A percentile compares a stretch with the other conserved stretches of the same genome.
Conservation (phyloP, 2,329 filamentous ascomycete species). For the Neopestalotiopsis sp. region DNA sequence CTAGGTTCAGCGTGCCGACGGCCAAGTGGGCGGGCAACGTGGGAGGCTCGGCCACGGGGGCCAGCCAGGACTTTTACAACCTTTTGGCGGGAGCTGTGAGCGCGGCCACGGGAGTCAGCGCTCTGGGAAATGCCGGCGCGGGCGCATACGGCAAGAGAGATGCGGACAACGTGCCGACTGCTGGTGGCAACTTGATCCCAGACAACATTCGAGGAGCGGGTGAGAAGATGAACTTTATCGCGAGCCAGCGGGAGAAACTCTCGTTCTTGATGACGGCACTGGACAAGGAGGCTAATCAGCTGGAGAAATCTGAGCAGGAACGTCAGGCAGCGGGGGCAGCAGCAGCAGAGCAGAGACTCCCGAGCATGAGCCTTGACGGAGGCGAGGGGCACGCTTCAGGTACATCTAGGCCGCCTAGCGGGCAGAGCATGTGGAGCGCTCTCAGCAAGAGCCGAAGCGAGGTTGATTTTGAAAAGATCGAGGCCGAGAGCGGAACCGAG, state of each 20-base stretch:
- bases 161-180: slow-evolving; percentile 54
- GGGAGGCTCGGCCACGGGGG: slow-evolving; percentile 45
- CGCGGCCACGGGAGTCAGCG: slow-evolving; percentile 57
- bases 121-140: slow-evolving; percentile 35
- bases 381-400: slow-evolving; percentile 35
- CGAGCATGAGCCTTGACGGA: slow-evolving; percentile 37
- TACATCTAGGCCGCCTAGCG: slow-evolving; percentile 51
- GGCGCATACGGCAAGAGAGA: slow-evolving; percentile 40
- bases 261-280: slow-evolving; percentile 77
- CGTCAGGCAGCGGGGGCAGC: slow-evolving; percentile 27
- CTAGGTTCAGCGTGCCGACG: slow-evolving; percentile 82
- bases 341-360: slow-evolving; percentile 27
- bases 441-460: slow-evolving; percentile 86
- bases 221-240: slow-evolving; percentile 77
- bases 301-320: slow-evolving; percentile 48
- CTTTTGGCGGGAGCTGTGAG: slow-evolving; percentile 78
- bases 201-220: slow-evolving; percentile 66
- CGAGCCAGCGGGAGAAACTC: slow-evolving; percentile 79
- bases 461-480: slow-evolving; percentile 87
- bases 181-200: slow-evolving; percentile 72
- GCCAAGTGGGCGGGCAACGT: slow-evolving; percentile 58
- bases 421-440: slow-evolving; percentile 56
- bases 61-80: slow-evolving; percentile 73
- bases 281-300: slow-evolving; percentile 75
- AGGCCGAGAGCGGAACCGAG: slow-evolving; percentile 71